Evolutionary conservation across 2,329 filamentous ascomycete genomes (phyloP).

Genomic region (Exophiala mesophila): DNA sequence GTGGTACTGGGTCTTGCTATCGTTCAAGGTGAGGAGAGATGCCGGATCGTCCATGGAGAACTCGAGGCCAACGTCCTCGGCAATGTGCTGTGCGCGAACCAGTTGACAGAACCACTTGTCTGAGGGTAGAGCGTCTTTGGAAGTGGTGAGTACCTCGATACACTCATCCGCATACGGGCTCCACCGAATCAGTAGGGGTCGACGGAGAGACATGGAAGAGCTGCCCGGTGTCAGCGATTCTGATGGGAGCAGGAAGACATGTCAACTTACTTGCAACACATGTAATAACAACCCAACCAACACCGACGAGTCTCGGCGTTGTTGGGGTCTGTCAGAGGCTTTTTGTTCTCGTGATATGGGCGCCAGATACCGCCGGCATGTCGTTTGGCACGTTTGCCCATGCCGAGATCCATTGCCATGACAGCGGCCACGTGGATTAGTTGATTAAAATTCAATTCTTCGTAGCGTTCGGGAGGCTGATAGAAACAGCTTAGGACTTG

Average conservation of each 20-base stretch:
- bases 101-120: conserved; percentile 55
- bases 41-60: conserved; percentile 63
- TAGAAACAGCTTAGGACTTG: conserved; percentile 79
- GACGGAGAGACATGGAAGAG: conserved; percentile 54
- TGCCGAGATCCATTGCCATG: conserved; percentile 78
- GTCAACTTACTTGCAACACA: conserved; percentile 49
- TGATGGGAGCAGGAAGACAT: too few species aligned
- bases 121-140: conserved; percentile 52
- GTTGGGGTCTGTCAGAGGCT: conserved; percentile 42
- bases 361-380: conserved; percentile 34
- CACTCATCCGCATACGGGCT: conserved; percentile 61
- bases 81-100: conserved; percentile 56
- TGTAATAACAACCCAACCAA: conserved; percentile 58
- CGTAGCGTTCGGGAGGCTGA: conserved; percentile 72
- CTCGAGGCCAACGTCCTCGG: conserved; percentile 63
- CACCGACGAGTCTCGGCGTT: conserved; percentile 54
- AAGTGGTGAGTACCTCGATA: conserved; percentile 52
- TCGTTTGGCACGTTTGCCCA: conserved; percentile 54
- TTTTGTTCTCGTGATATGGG: conserved; percentile 37
- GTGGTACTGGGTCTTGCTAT: conserved; percentile 60
- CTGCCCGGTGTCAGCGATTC: too few species aligned
- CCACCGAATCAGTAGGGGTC: conserved; percentile 57
- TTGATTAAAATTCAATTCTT: conserved; percentile 87
- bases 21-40: conserved; percentile 50
- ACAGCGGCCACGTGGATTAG: conserved; percentile 74